These are phyloP conservation scores for Neurospora sp. DNA, from an alignment of 495 filamentous ascomycete species.

Conservation along the genomic window DNA sequence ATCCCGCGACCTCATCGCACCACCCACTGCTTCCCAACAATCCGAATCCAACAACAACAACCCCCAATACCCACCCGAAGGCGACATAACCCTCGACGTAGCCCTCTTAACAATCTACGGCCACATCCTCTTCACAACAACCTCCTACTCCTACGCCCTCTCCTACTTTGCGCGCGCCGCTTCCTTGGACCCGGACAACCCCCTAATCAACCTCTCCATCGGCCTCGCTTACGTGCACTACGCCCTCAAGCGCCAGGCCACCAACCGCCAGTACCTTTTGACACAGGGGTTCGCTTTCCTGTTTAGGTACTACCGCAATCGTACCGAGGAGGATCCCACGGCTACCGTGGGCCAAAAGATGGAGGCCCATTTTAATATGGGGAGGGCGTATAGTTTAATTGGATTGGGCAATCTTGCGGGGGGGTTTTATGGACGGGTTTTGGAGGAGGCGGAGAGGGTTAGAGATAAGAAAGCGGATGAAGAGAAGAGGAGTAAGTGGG, in stretches of 20 bases:
- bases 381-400: slow-evolving; percentile 67
- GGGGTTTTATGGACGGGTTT: slow-evolving; percentile 53
- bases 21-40: neutral
- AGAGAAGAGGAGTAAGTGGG: slow-evolving; percentile 4
- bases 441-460: slow-evolving; percentile 14
- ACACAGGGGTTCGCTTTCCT: slow-evolving; percentile 78
- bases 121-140: slow-evolving; percentile 70
- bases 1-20: neutral
- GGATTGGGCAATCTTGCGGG: slow-evolving; percentile 70
- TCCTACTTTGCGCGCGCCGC: slow-evolving; percentile 87
- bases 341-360: neutral
- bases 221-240: slow-evolving; percentile 74
- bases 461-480: neutral
- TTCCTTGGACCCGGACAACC: slow-evolving; percentile 65
- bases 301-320: slow-evolving; percentile 58
- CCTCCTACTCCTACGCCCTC: slow-evolving; percentile 69
- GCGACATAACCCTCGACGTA: slow-evolving; percentile 37
- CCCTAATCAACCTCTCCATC: slow-evolving; percentile 62
- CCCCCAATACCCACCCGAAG: slow-evolving; percentile 16
- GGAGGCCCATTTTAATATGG: slow-evolving; percentile 88
- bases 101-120: slow-evolving; percentile 79
- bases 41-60: slow-evolving; percentile 5
- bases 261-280: slow-evolving; percentile 80
- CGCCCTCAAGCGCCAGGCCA: slow-evolving; percentile 75
- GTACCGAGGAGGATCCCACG: slow-evolving; percentile 24